These are phyloP conservation scores for Acorus calamus DNA, from an alignment of 106 monocot genomes.

Conservation along the genomic window DNA sequence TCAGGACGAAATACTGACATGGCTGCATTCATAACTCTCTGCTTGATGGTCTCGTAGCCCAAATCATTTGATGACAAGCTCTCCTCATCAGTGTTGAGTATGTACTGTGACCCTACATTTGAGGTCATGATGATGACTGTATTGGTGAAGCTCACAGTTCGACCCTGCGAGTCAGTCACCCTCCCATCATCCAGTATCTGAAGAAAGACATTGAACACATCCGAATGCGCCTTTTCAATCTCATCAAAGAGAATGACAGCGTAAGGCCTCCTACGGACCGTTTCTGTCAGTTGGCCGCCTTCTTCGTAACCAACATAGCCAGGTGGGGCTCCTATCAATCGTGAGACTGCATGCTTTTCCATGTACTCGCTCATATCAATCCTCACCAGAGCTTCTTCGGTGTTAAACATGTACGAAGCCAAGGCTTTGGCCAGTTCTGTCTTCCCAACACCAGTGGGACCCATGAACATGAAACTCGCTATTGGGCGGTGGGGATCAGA, in stretches of 20 bases:
- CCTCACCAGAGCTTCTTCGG: conserved; percentile 93
- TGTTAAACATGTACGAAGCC: conserved; percentile 92
- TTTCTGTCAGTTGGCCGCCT: conserved; percentile 88
- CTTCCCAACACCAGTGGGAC: conserved; percentile 97
- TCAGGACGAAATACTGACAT: conserved; percentile 85
- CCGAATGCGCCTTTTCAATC: conserved; percentile 98
- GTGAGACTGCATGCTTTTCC: conserved; percentile 97
- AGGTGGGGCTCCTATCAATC: conserved; percentile 92
- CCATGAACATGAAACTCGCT: conserved; percentile 99
- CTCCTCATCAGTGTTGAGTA: conserved; percentile 65
- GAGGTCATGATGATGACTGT: conserved; percentile 99
- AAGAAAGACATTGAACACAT: conserved; percentile 96
- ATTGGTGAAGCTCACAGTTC: conserved; percentile 88
- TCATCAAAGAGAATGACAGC: conserved; percentile 92
- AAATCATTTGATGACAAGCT: conserved; percentile 15
- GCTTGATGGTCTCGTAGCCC: conserved; percentile 73
- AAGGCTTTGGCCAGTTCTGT: conserved; percentile 93
- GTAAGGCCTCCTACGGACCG: conserved; percentile 81
- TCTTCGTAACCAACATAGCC: conserved; percentile 99
- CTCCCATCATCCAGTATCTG: conserved; percentile 97
- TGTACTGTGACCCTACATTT: conserved; percentile 96
- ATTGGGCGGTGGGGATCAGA: conserved; percentile 95
- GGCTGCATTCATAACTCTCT: conserved; percentile 89
- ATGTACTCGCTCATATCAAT: conserved; percentile 99
- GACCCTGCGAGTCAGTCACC: conserved; percentile 91